Base-by-base conservation (phyloP, 1,284 basidiomycete genomes). In the Fomitopsis pinicola region DNA sequence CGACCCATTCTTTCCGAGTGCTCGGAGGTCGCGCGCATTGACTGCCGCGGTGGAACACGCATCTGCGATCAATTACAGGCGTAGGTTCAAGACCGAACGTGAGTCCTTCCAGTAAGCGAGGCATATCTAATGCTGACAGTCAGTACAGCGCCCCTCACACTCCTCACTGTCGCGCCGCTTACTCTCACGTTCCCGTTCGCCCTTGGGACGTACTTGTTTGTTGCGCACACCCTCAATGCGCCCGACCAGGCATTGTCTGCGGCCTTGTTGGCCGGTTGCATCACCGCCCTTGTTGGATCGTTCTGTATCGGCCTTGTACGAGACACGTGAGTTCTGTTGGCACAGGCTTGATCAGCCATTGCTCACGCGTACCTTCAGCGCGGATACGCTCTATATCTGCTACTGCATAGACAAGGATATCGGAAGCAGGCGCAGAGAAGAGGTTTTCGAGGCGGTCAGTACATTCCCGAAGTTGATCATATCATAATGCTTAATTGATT, bases 311-410 rank as follows among this genome's bases (percentile, higher is more conserved):
- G 92, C 5, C 79, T 95, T 4, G 83, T 96, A 36, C 85, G 86
- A 64, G 93, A 96, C 72, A 86, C 88, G 88, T 84, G 66, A 77
- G 81, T 78, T 9, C 50, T 40, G 30, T 50, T 59, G 60, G 38
- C 44, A 50, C 3, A 12, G 12, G 38, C 15, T 42, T n/a, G 8
- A 48, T 44, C 17, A 40, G 58, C 28, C 14, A 46, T 56, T 53
- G 40, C 33, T 61, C 46, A 58, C 12, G 38, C 5, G 4, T 40
- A 55, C 40, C 14, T 33, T 26, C 30, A 83, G 80, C 38, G 88
- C 91, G 61, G 94, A 96, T 70, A 89, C 93, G 2, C 71, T 96
- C 57, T 96, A 94, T 71, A 81, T 96, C 45, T 96, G 94, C 70
- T 94, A 94, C 71, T 92, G 92, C 67, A 92, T 96, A 58, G 94